Conservation (phyloP, 192 early-diverging fungal species). For the Coemansia umbellata region DNA sequence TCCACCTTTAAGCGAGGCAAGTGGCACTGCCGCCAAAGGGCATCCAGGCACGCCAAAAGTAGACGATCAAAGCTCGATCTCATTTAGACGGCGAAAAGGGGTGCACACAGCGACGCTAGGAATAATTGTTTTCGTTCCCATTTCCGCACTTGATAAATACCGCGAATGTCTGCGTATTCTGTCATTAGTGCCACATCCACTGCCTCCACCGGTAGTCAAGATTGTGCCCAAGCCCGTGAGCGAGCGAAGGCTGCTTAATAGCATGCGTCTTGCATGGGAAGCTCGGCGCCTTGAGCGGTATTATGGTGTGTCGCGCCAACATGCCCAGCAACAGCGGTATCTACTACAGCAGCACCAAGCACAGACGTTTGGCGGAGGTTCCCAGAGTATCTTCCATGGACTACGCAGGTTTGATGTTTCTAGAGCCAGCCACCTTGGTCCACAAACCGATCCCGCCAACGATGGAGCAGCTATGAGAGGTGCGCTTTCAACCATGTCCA, state of each 20-base stretch:
- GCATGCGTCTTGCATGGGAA: conserved; percentile 30
- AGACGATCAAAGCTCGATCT: neutral
- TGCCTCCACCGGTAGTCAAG: conserved; percentile 40
- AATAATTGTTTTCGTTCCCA: conserved; percentile 31
- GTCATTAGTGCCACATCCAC: conserved; percentile 23
- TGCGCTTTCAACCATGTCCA: conserved; percentile 3
- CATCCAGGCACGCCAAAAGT: neutral
- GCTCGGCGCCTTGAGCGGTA: conserved; percentile 16
- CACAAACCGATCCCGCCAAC: conserved; percentile 3
- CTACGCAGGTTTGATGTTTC: conserved; percentile 4
- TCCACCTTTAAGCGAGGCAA: neutral
- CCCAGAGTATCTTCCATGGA: neutral
- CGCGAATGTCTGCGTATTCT: conserved; percentile 15
- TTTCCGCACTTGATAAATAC: conserved; percentile 6
- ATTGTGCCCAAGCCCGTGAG: conserved; percentile 34
- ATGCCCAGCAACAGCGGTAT: neutral
- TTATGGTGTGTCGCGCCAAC: neutral
- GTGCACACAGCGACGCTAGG: conserved; percentile 30
- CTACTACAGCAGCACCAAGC: neutral
- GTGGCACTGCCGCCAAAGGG: too few species aligned
- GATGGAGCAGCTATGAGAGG: too few species aligned
- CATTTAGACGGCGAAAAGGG: conserved; percentile 10
- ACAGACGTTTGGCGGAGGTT: neutral
- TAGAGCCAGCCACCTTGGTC: neutral
- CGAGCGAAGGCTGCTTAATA: conserved; percentile 27